These are phyloP conservation scores for Diplodia sapinea DNA, from an alignment of 2,329 filamentous ascomycete genomes.

Conservation along the genomic window DNA sequence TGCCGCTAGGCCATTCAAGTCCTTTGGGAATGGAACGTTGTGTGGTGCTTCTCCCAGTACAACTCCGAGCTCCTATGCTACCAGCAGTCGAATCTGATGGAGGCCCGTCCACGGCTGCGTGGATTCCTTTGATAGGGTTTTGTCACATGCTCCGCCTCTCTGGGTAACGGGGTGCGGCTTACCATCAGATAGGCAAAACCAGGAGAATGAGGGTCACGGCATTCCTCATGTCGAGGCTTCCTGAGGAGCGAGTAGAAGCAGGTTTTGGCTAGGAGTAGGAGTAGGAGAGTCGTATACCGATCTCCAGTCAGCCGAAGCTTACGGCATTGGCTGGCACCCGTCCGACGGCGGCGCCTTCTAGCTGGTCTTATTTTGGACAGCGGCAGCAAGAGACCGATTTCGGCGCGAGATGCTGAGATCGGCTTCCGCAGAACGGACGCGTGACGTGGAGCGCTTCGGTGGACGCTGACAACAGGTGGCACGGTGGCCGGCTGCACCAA, in stretches of 20 bases:
- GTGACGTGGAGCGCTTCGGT: conserved; percentile 20
- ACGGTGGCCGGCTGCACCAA: not conserved
- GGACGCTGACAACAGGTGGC: conserved; percentile 13
- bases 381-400: conserved; percentile 21
- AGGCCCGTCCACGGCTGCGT: not conserved
- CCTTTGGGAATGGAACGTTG: not conserved
- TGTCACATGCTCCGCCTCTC: not conserved
- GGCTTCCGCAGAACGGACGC: conserved; percentile 9
- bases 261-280: not conserved
- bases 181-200: not conserved
- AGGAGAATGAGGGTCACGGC: not conserved
- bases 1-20: not conserved
- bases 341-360: conserved; percentile 11
- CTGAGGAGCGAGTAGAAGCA: not conserved
- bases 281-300: not conserved
- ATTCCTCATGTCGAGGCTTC: not conserved
- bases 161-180: not conserved
- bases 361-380: conserved; percentile 8
- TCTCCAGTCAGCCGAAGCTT: not conserved
- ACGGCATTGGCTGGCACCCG: not conserved
- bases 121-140: not conserved
- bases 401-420: conserved; percentile 11
- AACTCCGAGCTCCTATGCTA: not conserved
- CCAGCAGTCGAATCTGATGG: not conserved
- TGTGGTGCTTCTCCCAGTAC: not conserved